phyloP scores from a whole-genome alignment of 768 basidiomycete species.

The Agrocybe pediades region DNA sequence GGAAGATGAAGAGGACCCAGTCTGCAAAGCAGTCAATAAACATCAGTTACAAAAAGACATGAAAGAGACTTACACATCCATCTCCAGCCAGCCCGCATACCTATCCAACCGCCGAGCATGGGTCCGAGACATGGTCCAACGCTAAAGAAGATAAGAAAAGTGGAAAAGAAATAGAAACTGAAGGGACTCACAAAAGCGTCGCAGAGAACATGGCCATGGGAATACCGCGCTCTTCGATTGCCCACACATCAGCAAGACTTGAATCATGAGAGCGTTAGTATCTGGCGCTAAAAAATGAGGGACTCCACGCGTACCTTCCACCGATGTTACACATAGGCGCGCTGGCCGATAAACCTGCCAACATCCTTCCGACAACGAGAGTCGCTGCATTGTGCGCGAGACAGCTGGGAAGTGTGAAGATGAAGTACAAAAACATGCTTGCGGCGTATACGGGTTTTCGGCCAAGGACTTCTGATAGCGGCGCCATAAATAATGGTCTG shows the following conservation, averaged over 20 bases:
- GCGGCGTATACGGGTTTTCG: conserved; percentile 36
- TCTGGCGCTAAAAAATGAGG: background rate
- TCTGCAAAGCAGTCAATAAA: conserved; percentile 17
- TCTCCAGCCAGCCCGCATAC: conserved; percentile 44
- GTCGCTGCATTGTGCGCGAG: conserved; percentile 46
- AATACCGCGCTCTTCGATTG: conserved; percentile 41
- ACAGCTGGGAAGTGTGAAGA: conserved; percentile 49
- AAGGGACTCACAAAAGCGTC: conserved; percentile 40
- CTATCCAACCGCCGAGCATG: conserved; percentile 50
- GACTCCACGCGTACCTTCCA: conserved; percentile 28
- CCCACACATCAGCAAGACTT: conserved; percentile 43
- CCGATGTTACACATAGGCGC: conserved; percentile 49
- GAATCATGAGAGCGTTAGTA: background rate
- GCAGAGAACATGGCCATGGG: conserved; percentile 52
- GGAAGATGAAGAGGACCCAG: conserved; percentile 48
- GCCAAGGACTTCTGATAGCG: conserved; percentile 39
- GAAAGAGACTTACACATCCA: conserved; percentile 39
- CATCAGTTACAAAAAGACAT: background rate
- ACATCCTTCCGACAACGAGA: conserved; percentile 42
- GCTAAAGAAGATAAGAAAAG: conserved; percentile 16
- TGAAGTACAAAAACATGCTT: conserved; percentile 41
- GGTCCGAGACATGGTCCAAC: conserved; percentile 52
- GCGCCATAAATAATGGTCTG: conserved; percentile 43
- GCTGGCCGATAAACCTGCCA: conserved; percentile 45
- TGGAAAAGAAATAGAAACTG: background rate